Conservation (phyloP, 352 stramenopile genomes). For the Pseudoperonospora humuli region DNA sequence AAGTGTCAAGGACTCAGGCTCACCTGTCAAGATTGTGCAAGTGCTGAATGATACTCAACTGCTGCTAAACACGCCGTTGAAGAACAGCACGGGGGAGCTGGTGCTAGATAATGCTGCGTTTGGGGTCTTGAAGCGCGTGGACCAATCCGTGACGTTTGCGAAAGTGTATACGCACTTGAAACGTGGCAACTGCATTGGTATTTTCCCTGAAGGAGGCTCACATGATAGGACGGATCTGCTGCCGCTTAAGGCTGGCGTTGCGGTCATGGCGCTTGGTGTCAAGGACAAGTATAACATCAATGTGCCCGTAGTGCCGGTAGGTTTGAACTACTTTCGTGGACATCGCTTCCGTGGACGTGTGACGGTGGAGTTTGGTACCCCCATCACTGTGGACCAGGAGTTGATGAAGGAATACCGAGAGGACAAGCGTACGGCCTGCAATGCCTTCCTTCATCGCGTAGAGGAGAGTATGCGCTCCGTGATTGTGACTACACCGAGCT, state of each 20-base stretch:
- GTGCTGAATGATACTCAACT: constrained; percentile 85
- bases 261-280: constrained; percentile 95
- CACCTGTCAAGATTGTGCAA: constrained; percentile 75
- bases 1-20: constrained; percentile 71
- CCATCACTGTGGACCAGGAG: constrained; percentile 78
- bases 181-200: constrained; percentile 88
- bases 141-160: constrained; percentile 89
- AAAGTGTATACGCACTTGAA: constrained; percentile 89
- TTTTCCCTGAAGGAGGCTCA: constrained; percentile 97
- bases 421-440: constrained; percentile 78
- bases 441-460: constrained; percentile 74
- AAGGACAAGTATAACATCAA: constrained; percentile 96
- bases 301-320: constrained; percentile 94
- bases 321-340: constrained; percentile 96
- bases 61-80: constrained; percentile 43
- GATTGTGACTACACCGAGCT: constrained; percentile 96
- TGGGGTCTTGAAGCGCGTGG: constrained; percentile 88
- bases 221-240: constrained; percentile 97
- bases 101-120: constrained; percentile 50
- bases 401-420: constrained; percentile 85
- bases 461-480: constrained; percentile 86
- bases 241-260: constrained; percentile 95
- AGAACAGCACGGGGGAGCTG: constrained; percentile 25
- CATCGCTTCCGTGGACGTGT: constrained; percentile 94
- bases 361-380: constrained; percentile 94